Percentiles rank a stretch among this genome's conserved stretches.
Conservation (phyloP, 176 grass and related monocot species). For the Musa acuminata region DNA sequence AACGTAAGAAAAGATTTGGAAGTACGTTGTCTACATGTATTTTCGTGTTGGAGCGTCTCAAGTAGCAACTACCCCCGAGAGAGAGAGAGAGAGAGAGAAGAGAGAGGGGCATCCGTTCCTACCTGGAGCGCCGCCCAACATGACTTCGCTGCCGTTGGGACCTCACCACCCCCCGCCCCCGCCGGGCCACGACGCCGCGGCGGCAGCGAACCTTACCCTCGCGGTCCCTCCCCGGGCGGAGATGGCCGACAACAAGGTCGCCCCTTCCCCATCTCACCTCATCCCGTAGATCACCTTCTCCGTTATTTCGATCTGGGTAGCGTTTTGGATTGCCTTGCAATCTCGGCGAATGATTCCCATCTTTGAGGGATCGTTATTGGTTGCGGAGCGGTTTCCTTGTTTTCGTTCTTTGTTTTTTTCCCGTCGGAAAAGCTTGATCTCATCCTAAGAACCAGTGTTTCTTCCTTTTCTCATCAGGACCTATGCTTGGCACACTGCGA, state of each 20-base stretch:
- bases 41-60: neutral
- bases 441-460: neutral
- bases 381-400: neutral
- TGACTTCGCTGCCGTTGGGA: constrained; percentile 2
- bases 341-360: neutral
- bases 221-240: neutral
- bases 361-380: neutral
- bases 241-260: constrained; percentile 6
- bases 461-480: neutral
- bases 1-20: neutral
- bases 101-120: neutral
- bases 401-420: neutral
- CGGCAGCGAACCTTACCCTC: neutral
- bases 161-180: neutral
- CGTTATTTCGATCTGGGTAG: neutral
- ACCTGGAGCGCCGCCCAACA: constrained; percentile 2
- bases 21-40: neutral
- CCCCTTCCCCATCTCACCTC: neutral
- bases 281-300: neutral
- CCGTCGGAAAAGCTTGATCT: neutral
- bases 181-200: neutral
- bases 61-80: neutral
- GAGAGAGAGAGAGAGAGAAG: neutral
- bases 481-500: too few relatives aligned
- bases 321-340: neutral